Evolutionary conservation across 2,329 filamentous ascomycete genomes (phyloP).

Genomic region (Emmonsiellopsis sp.): DNA sequence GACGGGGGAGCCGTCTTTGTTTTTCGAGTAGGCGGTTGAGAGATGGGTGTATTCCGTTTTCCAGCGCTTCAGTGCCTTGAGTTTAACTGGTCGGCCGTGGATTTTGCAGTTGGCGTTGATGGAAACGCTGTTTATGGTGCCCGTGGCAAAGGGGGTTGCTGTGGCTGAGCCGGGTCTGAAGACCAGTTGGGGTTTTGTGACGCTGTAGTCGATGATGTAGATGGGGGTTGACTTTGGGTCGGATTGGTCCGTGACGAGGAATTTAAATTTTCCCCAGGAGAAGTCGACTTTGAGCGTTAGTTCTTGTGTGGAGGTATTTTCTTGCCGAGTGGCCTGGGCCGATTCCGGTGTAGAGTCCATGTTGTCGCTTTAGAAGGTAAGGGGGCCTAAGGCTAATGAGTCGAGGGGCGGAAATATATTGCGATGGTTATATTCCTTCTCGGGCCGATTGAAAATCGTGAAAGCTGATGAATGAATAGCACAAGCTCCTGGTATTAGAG

Average conservation of each 20-base stretch:
- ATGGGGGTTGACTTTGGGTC: slow-evolving; percentile 10
- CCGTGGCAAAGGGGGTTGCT: slow-evolving; percentile 10
- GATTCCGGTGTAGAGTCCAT: background rate
- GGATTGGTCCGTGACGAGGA: slow-evolving; percentile 13
- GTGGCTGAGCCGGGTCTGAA: slow-evolving; percentile 15
- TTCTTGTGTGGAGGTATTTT: background rate
- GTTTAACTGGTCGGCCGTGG: slow-evolving; percentile 14
- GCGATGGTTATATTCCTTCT: too few relatives aligned
- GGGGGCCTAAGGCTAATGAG: too few relatives aligned
- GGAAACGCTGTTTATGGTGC: slow-evolving; percentile 15
- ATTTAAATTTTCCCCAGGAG: slow-evolving; percentile 19
- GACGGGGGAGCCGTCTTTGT: slow-evolving; percentile 10
- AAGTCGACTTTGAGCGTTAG: slow-evolving; percentile 17
- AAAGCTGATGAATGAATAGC: too few relatives aligned
- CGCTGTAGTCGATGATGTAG: slow-evolving; percentile 17
- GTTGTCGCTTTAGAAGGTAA: too few relatives aligned
- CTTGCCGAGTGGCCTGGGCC: background rate
- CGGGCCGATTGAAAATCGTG: too few relatives aligned
- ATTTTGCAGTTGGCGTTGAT: slow-evolving; percentile 22
- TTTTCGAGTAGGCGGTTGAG: slow-evolving; percentile 15
- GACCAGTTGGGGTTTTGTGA: slow-evolving; percentile 12
- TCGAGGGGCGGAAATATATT: too few relatives aligned
- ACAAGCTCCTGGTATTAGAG: too few relatives aligned
- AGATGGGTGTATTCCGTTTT: slow-evolving; percentile 21
- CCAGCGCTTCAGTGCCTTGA: slow-evolving; percentile 20